These are phyloP conservation scores for Sphaceloma murrayae DNA, from an alignment of 2,329 filamentous ascomycete genomes.

Conservation along the genomic window DNA sequence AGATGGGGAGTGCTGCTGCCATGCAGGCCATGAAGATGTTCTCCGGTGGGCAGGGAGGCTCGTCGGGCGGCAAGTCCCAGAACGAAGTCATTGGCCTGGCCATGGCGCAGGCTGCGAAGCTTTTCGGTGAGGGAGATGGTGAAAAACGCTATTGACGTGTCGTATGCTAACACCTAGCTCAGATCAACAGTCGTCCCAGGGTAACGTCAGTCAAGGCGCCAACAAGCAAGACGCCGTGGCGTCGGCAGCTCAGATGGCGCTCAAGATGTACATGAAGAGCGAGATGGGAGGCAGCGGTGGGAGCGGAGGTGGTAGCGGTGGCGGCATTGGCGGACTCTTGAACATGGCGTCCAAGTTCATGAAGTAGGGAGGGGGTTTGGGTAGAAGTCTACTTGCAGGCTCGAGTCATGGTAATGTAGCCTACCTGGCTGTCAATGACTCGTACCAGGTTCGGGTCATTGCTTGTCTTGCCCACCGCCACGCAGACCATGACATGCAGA, in stretches of 20 bases:
- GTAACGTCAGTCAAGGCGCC: conserved; percentile 45
- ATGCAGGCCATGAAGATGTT: conserved; percentile 79
- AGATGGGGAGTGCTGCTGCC: conserved; percentile 60
- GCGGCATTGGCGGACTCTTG: conserved; percentile 45
- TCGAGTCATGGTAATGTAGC: not conserved
- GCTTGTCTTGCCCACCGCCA: no score
- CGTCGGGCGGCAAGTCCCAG: conserved; percentile 45
- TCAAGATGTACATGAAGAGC: conserved; percentile 86
- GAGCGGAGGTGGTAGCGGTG: conserved; percentile 38
- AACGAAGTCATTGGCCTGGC: conserved; percentile 75
- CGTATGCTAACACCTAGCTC: not conserved
- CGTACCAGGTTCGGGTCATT: no score
- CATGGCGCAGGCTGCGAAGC: conserved; percentile 77
- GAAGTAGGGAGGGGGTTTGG: no score
- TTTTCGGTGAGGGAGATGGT: conserved; percentile 41
- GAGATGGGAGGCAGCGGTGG: conserved; percentile 41
- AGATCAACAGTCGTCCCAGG: conserved; percentile 47
- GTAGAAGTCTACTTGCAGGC: not conserved
- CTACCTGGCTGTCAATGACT: no score
- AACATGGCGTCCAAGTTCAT: conserved; percentile 54
- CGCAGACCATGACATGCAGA: no score
- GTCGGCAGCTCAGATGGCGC: conserved; percentile 71
- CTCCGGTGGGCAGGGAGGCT: conserved; percentile 31
- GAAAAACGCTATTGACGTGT: not conserved
- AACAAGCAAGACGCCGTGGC: conserved; percentile 75